Conservation (phyloP, 2,329 filamentous ascomycete species). For the Elsinoe batatas region DNA sequence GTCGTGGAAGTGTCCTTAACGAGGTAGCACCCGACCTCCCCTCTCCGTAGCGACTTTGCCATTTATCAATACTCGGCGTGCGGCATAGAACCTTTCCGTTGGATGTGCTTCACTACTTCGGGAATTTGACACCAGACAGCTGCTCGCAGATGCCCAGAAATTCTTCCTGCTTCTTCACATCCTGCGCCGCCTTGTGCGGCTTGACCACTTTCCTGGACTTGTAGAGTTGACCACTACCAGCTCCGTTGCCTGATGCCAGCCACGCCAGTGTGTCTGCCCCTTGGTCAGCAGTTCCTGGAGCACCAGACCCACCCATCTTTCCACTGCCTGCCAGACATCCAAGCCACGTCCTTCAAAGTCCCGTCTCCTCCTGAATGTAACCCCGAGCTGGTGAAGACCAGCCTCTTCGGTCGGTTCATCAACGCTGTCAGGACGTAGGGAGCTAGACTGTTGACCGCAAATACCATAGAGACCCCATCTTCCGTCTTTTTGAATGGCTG, state of each 20-base stretch:
- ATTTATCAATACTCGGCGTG: too few species aligned
- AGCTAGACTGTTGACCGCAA: constrained; percentile 48
- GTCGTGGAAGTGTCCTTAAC: too few species aligned
- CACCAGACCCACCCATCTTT: constrained; percentile 34
- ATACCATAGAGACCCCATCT: constrained; percentile 41
- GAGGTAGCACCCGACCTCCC: too few species aligned
- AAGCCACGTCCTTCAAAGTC: constrained; percentile 32
- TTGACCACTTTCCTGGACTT: constrained; percentile 25
- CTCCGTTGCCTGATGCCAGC: constrained; percentile 35
- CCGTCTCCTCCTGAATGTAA: constrained; percentile 42
- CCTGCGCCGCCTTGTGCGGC: constrained; percentile 26
- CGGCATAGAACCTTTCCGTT: too few species aligned
- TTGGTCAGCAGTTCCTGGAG: constrained; percentile 39
- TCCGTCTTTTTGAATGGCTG: constrained; percentile 35
- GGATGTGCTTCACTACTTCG: constrained; percentile 14
- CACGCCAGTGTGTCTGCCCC: constrained; percentile 41
- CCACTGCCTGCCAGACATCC: constrained; percentile 28
- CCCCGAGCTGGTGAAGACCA: constrained; percentile 44
- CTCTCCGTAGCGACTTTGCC: too few species aligned
- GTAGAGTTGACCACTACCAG: constrained; percentile 34
- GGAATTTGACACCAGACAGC: constrained; percentile 28
- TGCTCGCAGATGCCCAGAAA: constrained; percentile 31
- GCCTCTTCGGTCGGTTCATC: constrained; percentile 39
- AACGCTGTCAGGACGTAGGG: constrained; percentile 48
- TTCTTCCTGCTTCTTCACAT: constrained; percentile 36